Evolutionary conservation across 2,329 filamentous ascomycete genomes (phyloP).

Genomic region (Venturiaceae sp.): DNA sequence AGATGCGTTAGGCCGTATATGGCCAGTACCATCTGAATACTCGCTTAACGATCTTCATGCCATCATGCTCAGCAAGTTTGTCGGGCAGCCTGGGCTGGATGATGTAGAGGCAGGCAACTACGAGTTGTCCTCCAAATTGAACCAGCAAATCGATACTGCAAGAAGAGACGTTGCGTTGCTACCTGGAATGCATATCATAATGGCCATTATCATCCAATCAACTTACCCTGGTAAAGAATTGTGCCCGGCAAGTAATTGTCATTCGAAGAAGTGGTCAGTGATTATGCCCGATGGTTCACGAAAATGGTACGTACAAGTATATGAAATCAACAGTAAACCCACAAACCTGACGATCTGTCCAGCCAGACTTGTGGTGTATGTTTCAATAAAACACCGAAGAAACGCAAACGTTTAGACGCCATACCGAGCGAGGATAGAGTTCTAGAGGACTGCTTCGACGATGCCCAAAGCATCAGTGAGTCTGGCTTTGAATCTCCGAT

Average conservation of each 20-base stretch:
- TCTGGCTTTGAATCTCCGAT: not conserved
- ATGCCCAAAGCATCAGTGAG: not conserved
- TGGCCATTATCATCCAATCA: not conserved
- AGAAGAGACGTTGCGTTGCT: not conserved
- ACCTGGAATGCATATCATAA: not conserved
- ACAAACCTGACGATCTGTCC: not conserved
- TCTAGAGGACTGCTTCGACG: not conserved
- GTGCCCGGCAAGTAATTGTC: not conserved
- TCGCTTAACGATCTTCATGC: no score
- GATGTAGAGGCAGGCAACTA: not conserved
- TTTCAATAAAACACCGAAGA: not conserved
- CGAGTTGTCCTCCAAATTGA: not conserved
- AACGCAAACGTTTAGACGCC: not conserved
- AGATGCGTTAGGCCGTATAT: not conserved
- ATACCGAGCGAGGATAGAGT: not conserved
- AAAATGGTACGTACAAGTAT: not conserved
- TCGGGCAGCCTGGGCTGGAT: not conserved
- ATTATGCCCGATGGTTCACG: no score
- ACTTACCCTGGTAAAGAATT: not conserved
- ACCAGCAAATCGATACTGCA: not conserved
- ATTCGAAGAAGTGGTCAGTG: not conserved
- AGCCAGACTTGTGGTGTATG: not conserved
- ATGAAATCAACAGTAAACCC: not conserved
- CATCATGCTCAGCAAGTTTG: conserved; percentile 8
- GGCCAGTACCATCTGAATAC: not conserved